phyloP scores from a whole-genome alignment of 345 rosid species.

The Acer yangbiense region DNA sequence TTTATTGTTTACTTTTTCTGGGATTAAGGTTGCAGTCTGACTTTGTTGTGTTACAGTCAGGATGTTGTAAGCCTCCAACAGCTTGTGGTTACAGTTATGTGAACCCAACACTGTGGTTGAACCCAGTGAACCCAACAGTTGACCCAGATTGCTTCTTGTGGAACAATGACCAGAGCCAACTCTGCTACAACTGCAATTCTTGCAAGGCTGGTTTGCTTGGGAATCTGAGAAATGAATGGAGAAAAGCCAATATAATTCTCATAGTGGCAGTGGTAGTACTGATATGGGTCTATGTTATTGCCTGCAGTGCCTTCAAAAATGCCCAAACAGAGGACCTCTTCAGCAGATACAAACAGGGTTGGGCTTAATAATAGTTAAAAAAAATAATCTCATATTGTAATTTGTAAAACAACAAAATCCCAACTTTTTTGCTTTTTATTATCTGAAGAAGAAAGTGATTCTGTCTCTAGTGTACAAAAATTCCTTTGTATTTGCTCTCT shows the following conservation, averaged over 20 bases:
- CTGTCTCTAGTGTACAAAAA: conserved; percentile 19
- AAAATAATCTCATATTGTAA: not conserved
- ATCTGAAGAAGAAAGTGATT: not conserved
- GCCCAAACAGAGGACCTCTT: conserved; percentile 87
- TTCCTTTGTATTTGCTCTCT: not conserved
- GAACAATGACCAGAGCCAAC: conserved; percentile 82
- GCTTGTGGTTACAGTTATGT: conserved; percentile 76
- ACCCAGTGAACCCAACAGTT: conserved; percentile 67
- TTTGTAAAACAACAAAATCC: not conserved
- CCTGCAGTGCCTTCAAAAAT: conserved; percentile 84
- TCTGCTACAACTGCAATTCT: conserved; percentile 82
- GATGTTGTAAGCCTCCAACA: conserved; percentile 93
- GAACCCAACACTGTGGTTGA: conserved; percentile 78
- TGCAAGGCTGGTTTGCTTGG: conserved; percentile 90
- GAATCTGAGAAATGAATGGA: conserved; percentile 83
- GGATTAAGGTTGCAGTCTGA: not conserved
- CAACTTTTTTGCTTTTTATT: not conserved
- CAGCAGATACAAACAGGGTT: conserved; percentile 65
- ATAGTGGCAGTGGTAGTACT: conserved; percentile 73
- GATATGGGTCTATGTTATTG: conserved; percentile 79
- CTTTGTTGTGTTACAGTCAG: conserved; percentile 50
- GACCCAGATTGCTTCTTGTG: conserved; percentile 84
- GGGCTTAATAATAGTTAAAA: conserved; percentile 40
- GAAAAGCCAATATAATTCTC: conserved; percentile 74
- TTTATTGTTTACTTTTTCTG: not conserved